Evolutionary conservation across 306 rosid species (phyloP), one percentile per base, ranked within the genome.

Genomic region (Quercus rubra): DNA sequence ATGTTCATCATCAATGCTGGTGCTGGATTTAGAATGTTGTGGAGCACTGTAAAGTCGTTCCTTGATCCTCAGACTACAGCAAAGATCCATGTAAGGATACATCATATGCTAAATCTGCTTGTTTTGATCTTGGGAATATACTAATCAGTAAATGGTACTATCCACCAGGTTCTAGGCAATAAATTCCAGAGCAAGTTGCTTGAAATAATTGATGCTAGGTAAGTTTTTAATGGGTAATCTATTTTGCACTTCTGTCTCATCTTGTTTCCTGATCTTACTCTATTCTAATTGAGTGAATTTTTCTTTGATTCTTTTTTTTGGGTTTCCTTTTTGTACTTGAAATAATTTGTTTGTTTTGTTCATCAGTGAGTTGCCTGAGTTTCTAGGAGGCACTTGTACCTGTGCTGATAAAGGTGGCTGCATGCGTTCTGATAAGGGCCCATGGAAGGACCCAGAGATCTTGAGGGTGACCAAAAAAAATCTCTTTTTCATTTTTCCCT

Each of bases 1-100:
- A 93, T 95, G 99, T 93, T 92, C 91, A 95, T 95, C 89, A 93
- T 95, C 90, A 95, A 95, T 81, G 99, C 96, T 74, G 99, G 98
- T 83, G 88, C 98, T 55, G 98, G 99, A 59, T 95, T 95, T 77
- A 90, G 97, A 86, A 91, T 95, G 85, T 76, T 91, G 85, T 93
- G 99, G 99, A 93, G 84, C 90, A 95, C 98, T 0, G 91, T 95
- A 73, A 95, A 91, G 80, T 85, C 97, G 31, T 95, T 95, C 87
- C 92, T 95, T 76, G 99, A 95, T 72, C 98, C 98, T 46, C 93
- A 95, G 86, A 95, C 99, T 57, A 83, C 98, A 15, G 82, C 97
- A 41, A 93, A 95, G 85, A 93, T 95, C 81, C 70, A 95, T 83
- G 98, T 95, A 81, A 89, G 87, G 75, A 14, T 31, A 67, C 38